A percentile compares a stretch with the other conserved stretches of the same genome.
Conservation (phyloP, 2,329 filamentous ascomycete species). For the Alternaria sp. region DNA sequence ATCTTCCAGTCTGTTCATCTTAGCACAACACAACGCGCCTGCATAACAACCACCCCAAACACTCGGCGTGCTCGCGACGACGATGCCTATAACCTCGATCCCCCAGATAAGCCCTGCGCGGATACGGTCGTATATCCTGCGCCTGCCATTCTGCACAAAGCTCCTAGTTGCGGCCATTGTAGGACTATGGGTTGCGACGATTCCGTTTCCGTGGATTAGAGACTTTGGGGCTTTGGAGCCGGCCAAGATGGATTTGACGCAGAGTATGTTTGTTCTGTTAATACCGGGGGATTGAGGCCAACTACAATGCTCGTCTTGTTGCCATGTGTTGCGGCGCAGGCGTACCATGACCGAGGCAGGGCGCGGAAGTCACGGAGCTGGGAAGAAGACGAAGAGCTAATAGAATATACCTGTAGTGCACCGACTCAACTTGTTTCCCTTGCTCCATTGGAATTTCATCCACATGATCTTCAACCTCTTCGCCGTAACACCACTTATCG, state of each 20-base stretch:
- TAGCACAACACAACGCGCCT: conserved; percentile 22
- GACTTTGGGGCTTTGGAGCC: conserved; percentile 84
- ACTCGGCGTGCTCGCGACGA: conserved; percentile 22
- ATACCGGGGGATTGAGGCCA: background rate
- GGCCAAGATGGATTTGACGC: conserved; percentile 73
- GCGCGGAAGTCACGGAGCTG: background rate
- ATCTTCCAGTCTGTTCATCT: conserved; percentile 14
- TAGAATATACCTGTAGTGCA: conserved; percentile 69
- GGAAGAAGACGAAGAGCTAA: conserved; percentile 20
- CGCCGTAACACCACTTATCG: conserved; percentile 84
- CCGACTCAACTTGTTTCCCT: conserved; percentile 88
- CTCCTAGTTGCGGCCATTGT: conserved; percentile 71
- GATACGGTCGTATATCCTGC: conserved; percentile 80
- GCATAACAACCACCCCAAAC: conserved; percentile 16
- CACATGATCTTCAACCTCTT: conserved; percentile 82
- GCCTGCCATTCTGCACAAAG: conserved; percentile 88
- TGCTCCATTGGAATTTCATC: conserved; percentile 83
- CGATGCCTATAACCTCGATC: conserved; percentile 53
- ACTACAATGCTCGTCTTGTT: background rate
- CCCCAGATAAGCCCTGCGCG: conserved; percentile 74
- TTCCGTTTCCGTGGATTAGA: conserved; percentile 75
- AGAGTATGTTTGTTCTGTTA: conserved; percentile 65
- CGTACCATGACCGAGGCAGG: conserved; percentile 1
- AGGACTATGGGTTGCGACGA: conserved; percentile 71
- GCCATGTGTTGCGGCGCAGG: background rate